phyloP scores from a whole-genome alignment of 2,329 filamentous ascomycete species.

The Nemania abortiva region DNA sequence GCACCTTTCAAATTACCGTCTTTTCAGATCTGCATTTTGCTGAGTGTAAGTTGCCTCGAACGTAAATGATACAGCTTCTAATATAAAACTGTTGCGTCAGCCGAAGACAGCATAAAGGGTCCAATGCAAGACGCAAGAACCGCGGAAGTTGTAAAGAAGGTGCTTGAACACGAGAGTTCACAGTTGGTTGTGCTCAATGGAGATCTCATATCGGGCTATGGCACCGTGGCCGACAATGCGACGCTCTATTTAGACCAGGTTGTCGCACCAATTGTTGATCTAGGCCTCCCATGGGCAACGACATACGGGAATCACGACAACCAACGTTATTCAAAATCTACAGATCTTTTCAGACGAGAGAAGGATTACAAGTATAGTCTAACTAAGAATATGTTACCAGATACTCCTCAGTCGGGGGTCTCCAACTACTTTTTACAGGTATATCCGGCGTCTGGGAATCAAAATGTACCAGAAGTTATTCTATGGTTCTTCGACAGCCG shows the following conservation, averaged over 20 bases:
- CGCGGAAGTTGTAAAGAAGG: constrained; percentile 7
- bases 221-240: not conserved
- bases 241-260: not conserved
- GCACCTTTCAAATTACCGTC: constrained; percentile 4
- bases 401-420: constrained; percentile 2
- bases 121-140: not conserved
- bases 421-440: constrained; percentile 3
- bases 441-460: constrained; percentile 2
- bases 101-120: not conserved
- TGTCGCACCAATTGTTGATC: constrained; percentile 2
- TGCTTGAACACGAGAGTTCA: constrained; percentile 7
- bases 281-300: not conserved
- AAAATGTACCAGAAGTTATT: not conserved
- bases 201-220: constrained; percentile 1
- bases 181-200: constrained; percentile 9
- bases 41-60: not conserved
- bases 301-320: constrained; percentile 8
- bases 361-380: not conserved
- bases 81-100: too few species aligned
- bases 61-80: too few species aligned
- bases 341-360: too few species aligned
- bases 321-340: not conserved
- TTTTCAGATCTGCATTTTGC: not conserved
- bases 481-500: constrained; percentile 8
- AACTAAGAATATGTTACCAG: not conserved